Conservation (phyloP, 2,329 filamentous ascomycete species). For the Cordyceps sp. region DNA sequence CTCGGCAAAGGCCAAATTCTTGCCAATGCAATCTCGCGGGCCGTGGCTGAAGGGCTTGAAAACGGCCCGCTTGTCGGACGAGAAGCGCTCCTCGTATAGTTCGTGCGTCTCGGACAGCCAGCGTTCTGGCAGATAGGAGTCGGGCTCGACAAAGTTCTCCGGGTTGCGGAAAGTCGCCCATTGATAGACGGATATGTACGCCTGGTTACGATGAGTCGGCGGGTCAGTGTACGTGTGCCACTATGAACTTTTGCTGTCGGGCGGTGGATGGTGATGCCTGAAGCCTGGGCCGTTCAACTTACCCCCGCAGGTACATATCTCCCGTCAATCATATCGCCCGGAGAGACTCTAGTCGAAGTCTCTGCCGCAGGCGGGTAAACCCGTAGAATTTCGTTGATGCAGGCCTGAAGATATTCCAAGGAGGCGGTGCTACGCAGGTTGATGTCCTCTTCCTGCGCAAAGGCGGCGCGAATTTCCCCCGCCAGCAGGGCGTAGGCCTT, state of each 20-base stretch:
- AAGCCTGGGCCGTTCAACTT: constrained; percentile 8
- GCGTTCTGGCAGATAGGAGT: constrained; percentile 28
- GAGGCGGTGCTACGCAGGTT: constrained; percentile 12
- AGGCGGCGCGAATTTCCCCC: constrained; percentile 17
- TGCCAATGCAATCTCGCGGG: constrained; percentile 22
- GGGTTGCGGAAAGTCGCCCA: constrained; percentile 26
- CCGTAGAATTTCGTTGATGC: constrained; percentile 24
- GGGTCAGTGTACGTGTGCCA: too few relatives aligned
- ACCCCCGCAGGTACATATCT: constrained; percentile 17
- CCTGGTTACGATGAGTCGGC: constrained; percentile 11
- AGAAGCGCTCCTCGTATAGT: constrained; percentile 19
- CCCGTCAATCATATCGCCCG: constrained; percentile 16
- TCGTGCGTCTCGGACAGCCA: constrained; percentile 14
- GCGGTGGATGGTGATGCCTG: not conserved
- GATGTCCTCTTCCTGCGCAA: constrained; percentile 19
- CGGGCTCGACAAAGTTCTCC: constrained; percentile 25
- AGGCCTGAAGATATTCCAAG: constrained; percentile 20
- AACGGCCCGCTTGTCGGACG: constrained; percentile 17
- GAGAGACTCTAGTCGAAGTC: constrained; percentile 10
- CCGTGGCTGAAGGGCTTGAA: constrained; percentile 22
- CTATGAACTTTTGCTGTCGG: too few relatives aligned
- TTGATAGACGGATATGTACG: constrained; percentile 23
- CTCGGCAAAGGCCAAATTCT: constrained; percentile 26
- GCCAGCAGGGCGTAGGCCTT: constrained; percentile 12
- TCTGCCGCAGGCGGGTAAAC: constrained; percentile 18